Evolutionary conservation across 805 yeast species (phyloP), one percentile per base, ranked within the genome.

Genomic region (Lipomyces yamadae): DNA sequence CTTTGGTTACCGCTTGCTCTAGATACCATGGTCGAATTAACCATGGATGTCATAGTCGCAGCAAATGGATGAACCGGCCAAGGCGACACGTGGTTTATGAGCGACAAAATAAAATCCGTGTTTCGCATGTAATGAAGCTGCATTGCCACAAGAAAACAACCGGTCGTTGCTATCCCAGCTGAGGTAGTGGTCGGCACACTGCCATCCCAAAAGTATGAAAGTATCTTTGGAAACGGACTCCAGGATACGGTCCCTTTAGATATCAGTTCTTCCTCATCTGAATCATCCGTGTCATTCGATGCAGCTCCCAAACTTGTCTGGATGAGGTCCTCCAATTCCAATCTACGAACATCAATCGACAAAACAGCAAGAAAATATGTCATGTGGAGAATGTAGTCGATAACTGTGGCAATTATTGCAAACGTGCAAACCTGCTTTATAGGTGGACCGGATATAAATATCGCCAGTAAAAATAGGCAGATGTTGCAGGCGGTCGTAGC

Each of bases 361-460:
- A 90, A 78, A 1, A 90, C 85, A 0, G 92, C 86, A 1, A 87
- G 79, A 66, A 90, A 84, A 75, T 81, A 90, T 0, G 93, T 84
- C 59, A 86, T 74, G 70, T 88, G 91, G 50, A 91, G 77, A 4
- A 83, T 64, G 73, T 86, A 89, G 69, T 89, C 91, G 52, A 88
- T 76, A 1, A 85, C 35, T n/a, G 89, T 71, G 0, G 88, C 82
- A 35, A 83, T 61, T 0, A 82, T 71, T 0, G 84, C 76, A 72
- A 85, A 86, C 10, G 81, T 69, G 62, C 86, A 82, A 56, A 81
- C 80, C 61, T 81, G 69, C 8, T 61, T 58, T 15, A 68, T 42
- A 6, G 71, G 70, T 4, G 62, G 37, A 8, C 62, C 18, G 39
- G 32, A 33, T 7, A 63, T n/a, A 48, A 37, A 10, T 13, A 60